Evolutionary conservation across 257 asterid species (phyloP), one percentile per base, ranked within the genome.

Genomic region (Lantana camara): DNA sequence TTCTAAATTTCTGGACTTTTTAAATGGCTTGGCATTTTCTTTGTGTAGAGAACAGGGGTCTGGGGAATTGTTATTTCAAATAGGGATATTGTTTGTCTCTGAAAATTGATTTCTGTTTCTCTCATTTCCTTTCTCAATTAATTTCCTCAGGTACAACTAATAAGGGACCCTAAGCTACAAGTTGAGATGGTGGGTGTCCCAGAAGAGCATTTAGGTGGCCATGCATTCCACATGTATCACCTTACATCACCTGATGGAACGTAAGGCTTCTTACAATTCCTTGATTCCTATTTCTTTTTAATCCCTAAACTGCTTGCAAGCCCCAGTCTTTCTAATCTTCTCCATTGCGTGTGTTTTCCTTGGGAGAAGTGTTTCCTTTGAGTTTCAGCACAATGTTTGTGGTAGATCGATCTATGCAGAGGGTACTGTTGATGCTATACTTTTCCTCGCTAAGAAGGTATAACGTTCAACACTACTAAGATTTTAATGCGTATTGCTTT

Each of bases 361-460:
- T 22, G 34, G 67, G 47, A 46, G 29, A 77, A 94, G 97, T 34
- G 99, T 94, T 63, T 72, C 96, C 55, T 90, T 94, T 48, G 95
- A 90, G 84, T 88, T 90, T 73, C 95, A 90, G 79, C 99, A 90
- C 81, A 90, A 94, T 70, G 96, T 90, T 54, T 90, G 99, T 41
- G 99, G 97, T 57, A 81, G 99, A 84, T 93, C 97, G 48, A 93
- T 93, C 77, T 93, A 93, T 63, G 99, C 99, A 1, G 97, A 94
- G 75, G 97, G 99, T 9, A 90, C 97, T 0, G 95, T 94, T 34
- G 99, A 93, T 76, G 97, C 97, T 13, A 66, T 84, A 27, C 96
- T 93, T 67, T 93, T 93, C 73, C 95, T 93, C 11, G 85, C 96
- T 20, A 85, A 90, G 77, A 85, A 85, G 96, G 99, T 94, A 78